Evolutionary conservation across 768 basidiomycete genomes (phyloP).

Genomic region (Kwoniella bestiolae): DNA sequence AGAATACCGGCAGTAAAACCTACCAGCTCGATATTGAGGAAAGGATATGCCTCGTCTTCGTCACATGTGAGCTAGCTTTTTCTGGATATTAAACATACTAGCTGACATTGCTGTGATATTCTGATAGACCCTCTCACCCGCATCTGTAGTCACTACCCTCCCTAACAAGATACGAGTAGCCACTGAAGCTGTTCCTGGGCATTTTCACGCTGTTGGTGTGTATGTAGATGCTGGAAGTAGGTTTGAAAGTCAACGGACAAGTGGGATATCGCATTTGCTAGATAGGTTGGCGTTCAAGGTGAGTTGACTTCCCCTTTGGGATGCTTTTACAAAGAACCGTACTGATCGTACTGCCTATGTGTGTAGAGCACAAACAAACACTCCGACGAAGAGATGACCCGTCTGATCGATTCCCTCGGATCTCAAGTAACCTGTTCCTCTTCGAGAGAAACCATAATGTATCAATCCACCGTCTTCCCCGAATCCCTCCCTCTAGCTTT

Average conservation of each 20-base stretch:
- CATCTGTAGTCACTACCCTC: conserved; percentile 69
- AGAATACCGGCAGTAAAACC: background rate
- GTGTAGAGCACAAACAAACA: conserved; percentile 73
- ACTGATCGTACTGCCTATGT: background rate
- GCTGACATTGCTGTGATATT: background rate
- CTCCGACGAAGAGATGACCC: conserved; percentile 76
- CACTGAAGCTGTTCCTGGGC: conserved; percentile 85
- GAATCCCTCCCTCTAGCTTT: conserved; percentile 78
- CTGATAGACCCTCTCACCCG: conserved; percentile 17
- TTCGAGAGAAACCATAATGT: conserved; percentile 93
- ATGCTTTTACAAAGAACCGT: background rate
- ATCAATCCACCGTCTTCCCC: conserved; percentile 94
- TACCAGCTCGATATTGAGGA: background rate
- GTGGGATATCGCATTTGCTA: conserved; percentile 87
- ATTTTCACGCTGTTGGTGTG: conserved; percentile 91
- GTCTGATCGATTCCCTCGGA: conserved; percentile 78
- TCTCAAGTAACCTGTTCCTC: conserved; percentile 91
- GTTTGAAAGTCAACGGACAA: conserved; percentile 74
- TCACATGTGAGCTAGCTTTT: conserved; percentile 13
- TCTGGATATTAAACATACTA: background rate
- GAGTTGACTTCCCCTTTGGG: conserved; percentile 27
- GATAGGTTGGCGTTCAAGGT: conserved; percentile 98
- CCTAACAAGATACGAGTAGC: conserved; percentile 91
- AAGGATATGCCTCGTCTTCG: conserved; percentile 22
- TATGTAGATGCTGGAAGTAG: conserved; percentile 93